Conservation (phyloP, 202 grass and related monocot genomes). For the Cymbopogon flexuosus region DNA sequence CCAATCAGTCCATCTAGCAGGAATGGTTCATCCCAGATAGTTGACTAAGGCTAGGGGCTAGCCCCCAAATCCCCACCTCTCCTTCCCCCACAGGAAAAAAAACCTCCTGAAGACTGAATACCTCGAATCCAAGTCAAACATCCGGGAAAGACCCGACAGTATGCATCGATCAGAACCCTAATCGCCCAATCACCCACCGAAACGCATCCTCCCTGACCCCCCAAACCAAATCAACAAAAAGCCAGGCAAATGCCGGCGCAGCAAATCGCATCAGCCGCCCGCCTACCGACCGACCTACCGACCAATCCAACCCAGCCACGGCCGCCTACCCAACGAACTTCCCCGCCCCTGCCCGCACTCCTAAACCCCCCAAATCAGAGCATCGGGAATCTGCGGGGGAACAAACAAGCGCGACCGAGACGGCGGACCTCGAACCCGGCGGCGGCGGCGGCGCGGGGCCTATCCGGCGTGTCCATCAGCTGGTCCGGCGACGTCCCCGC, state of each 20-base stretch:
- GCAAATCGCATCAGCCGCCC: slow-evolving; percentile 10
- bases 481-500: slow-evolving; percentile 19
- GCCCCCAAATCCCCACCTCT: background rate
- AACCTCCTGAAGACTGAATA: background rate
- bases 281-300: background rate
- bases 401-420: background rate
- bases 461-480: slow-evolving; percentile 56
- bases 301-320: background rate
- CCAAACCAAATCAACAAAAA: background rate
- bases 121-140: background rate
- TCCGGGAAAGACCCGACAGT: background rate
- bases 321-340: background rate
- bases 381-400: background rate
- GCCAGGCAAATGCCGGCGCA: background rate
- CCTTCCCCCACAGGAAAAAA: background rate
- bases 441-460: slow-evolving; percentile 33
- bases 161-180: slow-evolving; percentile 12
- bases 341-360: too few relatives aligned
- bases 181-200: background rate
- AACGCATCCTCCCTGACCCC: background rate
- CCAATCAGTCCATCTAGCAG: background rate
- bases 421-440: slow-evolving; percentile 42
- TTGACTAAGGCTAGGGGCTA: too few relatives aligned
- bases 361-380: background rate
- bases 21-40: background rate